Conservation (phyloP, 495 filamentous ascomycete species). For the Penicillium taxi region DNA sequence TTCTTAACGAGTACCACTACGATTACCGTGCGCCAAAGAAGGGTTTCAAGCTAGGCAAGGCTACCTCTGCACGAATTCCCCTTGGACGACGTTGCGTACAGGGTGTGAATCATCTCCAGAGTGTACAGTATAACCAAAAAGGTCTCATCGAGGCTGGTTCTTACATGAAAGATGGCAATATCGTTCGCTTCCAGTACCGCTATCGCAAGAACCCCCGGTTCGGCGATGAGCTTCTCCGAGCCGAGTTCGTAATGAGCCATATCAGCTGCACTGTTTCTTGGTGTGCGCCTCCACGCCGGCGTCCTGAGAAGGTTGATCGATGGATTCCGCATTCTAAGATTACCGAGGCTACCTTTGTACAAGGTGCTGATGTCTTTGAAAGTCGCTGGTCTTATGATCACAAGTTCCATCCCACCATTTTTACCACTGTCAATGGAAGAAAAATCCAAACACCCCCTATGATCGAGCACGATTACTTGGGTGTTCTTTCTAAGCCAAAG, state of each 20-base stretch:
- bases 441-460: slow-evolving; percentile 50
- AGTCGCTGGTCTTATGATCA: slow-evolving; percentile 53
- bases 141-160: slow-evolving; percentile 49
- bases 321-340: slow-evolving; percentile 56
- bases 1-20: slow-evolving; percentile 46
- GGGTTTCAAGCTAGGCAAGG: slow-evolving; percentile 22
- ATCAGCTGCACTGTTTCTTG: slow-evolving; percentile 51
- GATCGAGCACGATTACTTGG: slow-evolving; percentile 50
- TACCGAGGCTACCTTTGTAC: slow-evolving; percentile 50
- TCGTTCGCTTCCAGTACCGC: slow-evolving; percentile 49
- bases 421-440: slow-evolving; percentile 50
- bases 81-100: slow-evolving; percentile 40
- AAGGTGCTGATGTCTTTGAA: slow-evolving; percentile 45
- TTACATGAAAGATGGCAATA: slow-evolving; percentile 46
- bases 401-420: slow-evolving; percentile 53
- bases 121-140: slow-evolving; percentile 47
- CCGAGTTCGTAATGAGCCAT: slow-evolving; percentile 48
- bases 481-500: slow-evolving; percentile 47
- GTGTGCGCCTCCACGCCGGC: slow-evolving; percentile 47
- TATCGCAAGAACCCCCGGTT: slow-evolving; percentile 51
- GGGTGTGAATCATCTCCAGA: slow-evolving; percentile 40
- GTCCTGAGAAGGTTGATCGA: slow-evolving; percentile 45
- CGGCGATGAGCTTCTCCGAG: slow-evolving; percentile 50
- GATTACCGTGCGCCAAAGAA: slow-evolving; percentile 38
- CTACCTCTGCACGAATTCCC: slow-evolving; percentile 31